Evolutionary conservation across 2,329 filamentous ascomycete species (phyloP), one percentile per base, ranked within the genome.

Genomic region (Penicillium fuscoglaucum): DNA sequence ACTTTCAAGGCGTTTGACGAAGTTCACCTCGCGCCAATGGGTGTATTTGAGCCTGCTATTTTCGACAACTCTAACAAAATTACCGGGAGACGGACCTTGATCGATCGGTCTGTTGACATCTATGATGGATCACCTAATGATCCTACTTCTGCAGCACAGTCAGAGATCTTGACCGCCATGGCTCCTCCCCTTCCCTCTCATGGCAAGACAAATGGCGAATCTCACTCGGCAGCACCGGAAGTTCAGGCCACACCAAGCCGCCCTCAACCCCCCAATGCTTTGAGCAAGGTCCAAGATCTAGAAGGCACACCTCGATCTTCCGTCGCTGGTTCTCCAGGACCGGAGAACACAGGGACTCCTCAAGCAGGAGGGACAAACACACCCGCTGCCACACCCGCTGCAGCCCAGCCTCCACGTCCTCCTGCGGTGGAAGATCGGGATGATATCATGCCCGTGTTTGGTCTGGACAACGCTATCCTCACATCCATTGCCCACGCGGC

Each of bases 1-100:
- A 86, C 87, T 41, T 98, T 97, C 82, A 98, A 98, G 80, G 93
- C 90, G 0, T 99, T 98, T 70, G 95, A 99, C 66, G 95, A 98
- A 74, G 90, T 96, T 24, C 90, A 96, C 66, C 82, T 99, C n/a
- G 90, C 95, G 0, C 90, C 93, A 1, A 91, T 96, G 88, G 93
- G 92, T n/a, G 90, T 93, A 68, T 97, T 96, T 74, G 90, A 93
- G 60, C 93, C 95, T 0, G 80, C 84, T 2, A 89, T 97, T 55
- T 96, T 98, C 66, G 91, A 96, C 71, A 89, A 92, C 67, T 86
- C 83, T 29, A 78, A 84, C 37, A 99, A 99, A 79, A 83, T 98
- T 12, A 80, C 83, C 21, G 88, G 90, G 43, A 87, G 93, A 50
- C 86, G 91, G 64, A 92, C 89, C 69, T 81, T 98, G 24, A 86